Evolutionary conservation across 768 basidiomycete species (phyloP), one percentile per base, ranked within the genome.

Genomic region (Naganishia kalamii): DNA sequence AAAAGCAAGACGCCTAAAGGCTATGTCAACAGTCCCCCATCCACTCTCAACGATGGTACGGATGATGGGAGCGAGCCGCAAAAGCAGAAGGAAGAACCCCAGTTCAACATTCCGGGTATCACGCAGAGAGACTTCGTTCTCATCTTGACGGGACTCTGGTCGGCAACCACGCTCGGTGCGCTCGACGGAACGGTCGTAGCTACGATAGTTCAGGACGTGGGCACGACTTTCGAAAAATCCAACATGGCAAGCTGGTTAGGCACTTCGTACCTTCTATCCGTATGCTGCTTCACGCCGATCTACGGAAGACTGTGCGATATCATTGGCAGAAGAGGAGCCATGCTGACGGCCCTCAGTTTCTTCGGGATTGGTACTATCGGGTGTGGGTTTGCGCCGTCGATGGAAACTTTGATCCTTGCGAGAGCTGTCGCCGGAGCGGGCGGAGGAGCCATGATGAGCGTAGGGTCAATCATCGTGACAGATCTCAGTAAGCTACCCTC

Each of bases 371-470:
- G 74, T 1, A 75, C 72, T 1, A 12, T 71, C 27, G 63, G 63
- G 0, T 97, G 92, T 74, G 94, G 90, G 1, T 70, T 92, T 44
- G 93, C 91, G 44, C 85, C 88, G 10, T 88, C 87, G 6, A 94
- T 97, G 92, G 83, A 85, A 68, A 76, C 82, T 13, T 83, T 96
- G 60, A 90, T 94, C 67, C 82, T 82, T 44, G 89, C 88, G 63
- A 85, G 93, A 13, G 86, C 89, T 3, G 79, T 96, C 47, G 91
- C 92, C 29, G 92, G 92, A 52, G 89, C 90, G 85, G 92, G 90
- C 63, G 90, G 92, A 47, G 75, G 72, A 63, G 92, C 90, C 12
- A 41, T 70, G 66, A 62, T 52, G 30, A 51, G 47, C 41, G 59
- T 65, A 2, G 64, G 68, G 17, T 46, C 50, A 7, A 69, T 69